phyloP scores from a whole-genome alignment of 768 basidiomycete species.

The Lactarius deliciosus region DNA sequence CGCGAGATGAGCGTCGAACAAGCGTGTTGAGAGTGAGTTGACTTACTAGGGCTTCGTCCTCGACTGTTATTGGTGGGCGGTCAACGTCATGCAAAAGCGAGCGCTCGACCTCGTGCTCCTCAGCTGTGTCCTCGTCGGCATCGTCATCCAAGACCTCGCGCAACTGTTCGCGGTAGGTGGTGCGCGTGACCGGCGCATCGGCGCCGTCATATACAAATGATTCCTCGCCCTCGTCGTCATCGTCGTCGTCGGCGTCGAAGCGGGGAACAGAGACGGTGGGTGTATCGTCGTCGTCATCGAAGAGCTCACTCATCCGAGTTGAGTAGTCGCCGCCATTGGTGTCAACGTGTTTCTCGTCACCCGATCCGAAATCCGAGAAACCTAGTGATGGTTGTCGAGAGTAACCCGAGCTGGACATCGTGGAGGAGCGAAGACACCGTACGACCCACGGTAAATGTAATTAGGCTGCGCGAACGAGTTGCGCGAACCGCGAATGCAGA shows the following conservation, averaged over 20 bases:
- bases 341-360: slow-evolving; percentile 44
- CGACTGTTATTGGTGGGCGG: slow-evolving; percentile 8
- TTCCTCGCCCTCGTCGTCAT: slow-evolving; percentile 46
- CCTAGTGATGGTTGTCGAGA: slow-evolving; percentile 31
- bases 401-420: slow-evolving; percentile 18
- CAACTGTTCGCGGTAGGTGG: slow-evolving; percentile 65
- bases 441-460: too few species aligned
- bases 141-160: slow-evolving; percentile 72
- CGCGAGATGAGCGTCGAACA: slow-evolving; percentile 32
- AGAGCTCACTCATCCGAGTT: slow-evolving; percentile 65
- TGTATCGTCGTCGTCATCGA: slow-evolving; percentile 41
- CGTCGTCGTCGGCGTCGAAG: slow-evolving; percentile 33
- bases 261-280: not conserved
- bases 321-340: slow-evolving; percentile 58
- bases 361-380: slow-evolving; percentile 42
- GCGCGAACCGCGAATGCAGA: not conserved
- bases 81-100: slow-evolving; percentile 42
- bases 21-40: slow-evolving; percentile 25
- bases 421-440: not conserved
- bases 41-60: slow-evolving; percentile 37
- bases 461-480: not conserved
- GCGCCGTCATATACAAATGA: slow-evolving; percentile 73
- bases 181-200: slow-evolving; percentile 51
- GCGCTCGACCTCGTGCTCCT: slow-evolving; percentile 46
- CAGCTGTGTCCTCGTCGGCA: slow-evolving; percentile 38